Conservation (phyloP, 108 stramenopile genomes). For the Skeletonema tropicum region DNA sequence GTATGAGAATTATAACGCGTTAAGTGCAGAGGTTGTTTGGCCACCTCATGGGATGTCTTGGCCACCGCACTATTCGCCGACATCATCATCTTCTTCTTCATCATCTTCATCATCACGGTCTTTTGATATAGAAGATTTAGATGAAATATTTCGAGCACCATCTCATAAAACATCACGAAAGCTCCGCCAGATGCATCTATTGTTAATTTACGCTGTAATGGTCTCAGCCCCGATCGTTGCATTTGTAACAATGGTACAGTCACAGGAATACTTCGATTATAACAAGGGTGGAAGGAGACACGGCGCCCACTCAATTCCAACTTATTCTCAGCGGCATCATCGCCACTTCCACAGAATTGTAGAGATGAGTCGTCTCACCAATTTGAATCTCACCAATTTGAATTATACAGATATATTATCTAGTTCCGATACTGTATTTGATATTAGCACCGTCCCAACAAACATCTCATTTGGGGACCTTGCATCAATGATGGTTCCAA, state of each 20-base stretch:
- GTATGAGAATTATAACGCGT: constrained; percentile 15
- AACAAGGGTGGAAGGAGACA: background rate
- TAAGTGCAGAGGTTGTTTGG: constrained; percentile 13
- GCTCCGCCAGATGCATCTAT: background rate
- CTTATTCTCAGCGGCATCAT: background rate
- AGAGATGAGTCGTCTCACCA: background rate
- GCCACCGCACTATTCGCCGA: background rate
- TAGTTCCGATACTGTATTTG: background rate
- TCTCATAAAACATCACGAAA: background rate
- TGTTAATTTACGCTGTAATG: background rate
- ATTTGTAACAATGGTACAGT: background rate
- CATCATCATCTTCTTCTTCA: background rate
- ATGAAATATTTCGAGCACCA: background rate
- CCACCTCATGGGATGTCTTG: background rate
- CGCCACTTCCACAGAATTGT: constrained; percentile 10
- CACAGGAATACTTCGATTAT: background rate
- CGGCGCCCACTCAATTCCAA: background rate
- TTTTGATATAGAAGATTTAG: background rate
- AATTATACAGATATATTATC: background rate
- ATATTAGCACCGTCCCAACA: constrained; percentile 2
- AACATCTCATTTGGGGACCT: constrained; percentile 37
- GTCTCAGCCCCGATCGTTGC: background rate
- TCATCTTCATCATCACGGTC: background rate
- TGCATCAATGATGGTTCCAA: constrained; percentile 36
- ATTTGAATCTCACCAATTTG: too few species aligned